A percentile compares a stretch with the other conserved stretches of the same genome.
phyloP scores from a whole-genome alignment of 345 rosid genomes.

The Eucalyptus virginea region DNA sequence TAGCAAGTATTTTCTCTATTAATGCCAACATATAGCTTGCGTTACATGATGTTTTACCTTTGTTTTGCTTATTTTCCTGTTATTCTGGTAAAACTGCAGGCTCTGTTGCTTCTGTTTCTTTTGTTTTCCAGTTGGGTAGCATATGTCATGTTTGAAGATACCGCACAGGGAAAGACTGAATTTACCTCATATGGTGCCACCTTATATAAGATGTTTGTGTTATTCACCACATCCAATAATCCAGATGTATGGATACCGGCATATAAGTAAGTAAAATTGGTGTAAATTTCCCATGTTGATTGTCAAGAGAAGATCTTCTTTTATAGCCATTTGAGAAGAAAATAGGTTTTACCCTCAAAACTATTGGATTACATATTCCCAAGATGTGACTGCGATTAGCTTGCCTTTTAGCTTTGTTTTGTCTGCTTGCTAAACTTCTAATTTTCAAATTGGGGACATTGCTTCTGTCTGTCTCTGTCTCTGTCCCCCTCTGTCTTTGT shows the following conservation, averaged over 20 bases:
- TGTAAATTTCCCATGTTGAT: neutral
- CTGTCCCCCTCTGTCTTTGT: neutral
- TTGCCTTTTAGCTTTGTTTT: neutral
- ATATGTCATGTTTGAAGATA: slow-evolving; percentile 94
- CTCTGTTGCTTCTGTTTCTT: slow-evolving; percentile 77
- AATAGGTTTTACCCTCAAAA: neutral
- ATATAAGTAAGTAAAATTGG: slow-evolving; percentile 63
- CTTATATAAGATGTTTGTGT: slow-evolving; percentile 77
- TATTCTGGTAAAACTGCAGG: slow-evolving; percentile 44
- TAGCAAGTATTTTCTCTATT: neutral
- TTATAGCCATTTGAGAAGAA: neutral
- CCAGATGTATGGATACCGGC: slow-evolving; percentile 99
- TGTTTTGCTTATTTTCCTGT: neutral
- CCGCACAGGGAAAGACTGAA: slow-evolving; percentile 56
- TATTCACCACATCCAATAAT: slow-evolving; percentile 95
- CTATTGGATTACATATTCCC: neutral
- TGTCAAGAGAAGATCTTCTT: neutral
- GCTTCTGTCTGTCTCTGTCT: neutral
- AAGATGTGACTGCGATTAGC: neutral
- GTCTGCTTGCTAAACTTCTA: neutral
- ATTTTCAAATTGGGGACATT: neutral
- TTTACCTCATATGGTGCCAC: slow-evolving; percentile 78
- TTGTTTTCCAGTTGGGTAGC: slow-evolving; percentile 92
- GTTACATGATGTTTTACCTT: neutral
- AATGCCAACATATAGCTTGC: neutral